These are phyloP conservation scores for Colletotrichum chlorophyti DNA, from an alignment of 2,329 filamentous ascomycete genomes.

Conservation along the genomic window DNA sequence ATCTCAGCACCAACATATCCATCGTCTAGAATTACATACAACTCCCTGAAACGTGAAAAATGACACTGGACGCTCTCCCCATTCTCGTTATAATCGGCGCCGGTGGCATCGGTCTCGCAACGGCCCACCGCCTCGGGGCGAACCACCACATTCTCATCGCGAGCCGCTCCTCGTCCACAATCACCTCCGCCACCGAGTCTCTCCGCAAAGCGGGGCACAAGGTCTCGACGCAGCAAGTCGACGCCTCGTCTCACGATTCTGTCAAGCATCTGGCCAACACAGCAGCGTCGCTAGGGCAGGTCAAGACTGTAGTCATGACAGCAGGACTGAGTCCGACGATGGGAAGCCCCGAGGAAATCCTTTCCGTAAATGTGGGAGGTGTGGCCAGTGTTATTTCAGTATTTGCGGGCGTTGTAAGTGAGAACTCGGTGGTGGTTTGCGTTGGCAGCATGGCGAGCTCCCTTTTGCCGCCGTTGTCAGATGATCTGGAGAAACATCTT, in stretches of 20 bases:
- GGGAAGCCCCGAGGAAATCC: background rate
- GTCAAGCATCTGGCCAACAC: background rate
- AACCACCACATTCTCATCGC: slow-evolving; percentile 11
- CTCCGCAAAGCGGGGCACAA: background rate
- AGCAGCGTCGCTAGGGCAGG: background rate
- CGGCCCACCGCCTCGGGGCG: background rate
- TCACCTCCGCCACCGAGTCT: slow-evolving; percentile 1
- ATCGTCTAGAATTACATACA: too few species aligned
- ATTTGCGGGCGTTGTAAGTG: too few species aligned
- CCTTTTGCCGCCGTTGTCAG: background rate
- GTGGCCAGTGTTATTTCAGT: too few species aligned
- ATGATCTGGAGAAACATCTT: background rate
- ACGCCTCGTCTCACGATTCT: slow-evolving; percentile 1
- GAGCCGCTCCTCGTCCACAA: slow-evolving; percentile 2
- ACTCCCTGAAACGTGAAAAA: too few species aligned
- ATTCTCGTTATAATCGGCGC: slow-evolving; percentile 9
- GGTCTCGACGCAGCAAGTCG: slow-evolving; percentile 1
- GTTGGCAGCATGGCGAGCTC: slow-evolving; percentile 2
- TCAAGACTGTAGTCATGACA: slow-evolving; percentile 5
- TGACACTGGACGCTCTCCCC: slow-evolving; percentile 1
- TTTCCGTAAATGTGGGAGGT: background rate
- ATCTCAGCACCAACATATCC: too few species aligned
- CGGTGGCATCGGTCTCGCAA: slow-evolving; percentile 15
- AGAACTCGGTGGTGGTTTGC: too few species aligned
- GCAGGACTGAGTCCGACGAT: background rate